Conservation (phyloP, 2,329 filamentous ascomycete species). For the Diplodia mutila region DNA sequence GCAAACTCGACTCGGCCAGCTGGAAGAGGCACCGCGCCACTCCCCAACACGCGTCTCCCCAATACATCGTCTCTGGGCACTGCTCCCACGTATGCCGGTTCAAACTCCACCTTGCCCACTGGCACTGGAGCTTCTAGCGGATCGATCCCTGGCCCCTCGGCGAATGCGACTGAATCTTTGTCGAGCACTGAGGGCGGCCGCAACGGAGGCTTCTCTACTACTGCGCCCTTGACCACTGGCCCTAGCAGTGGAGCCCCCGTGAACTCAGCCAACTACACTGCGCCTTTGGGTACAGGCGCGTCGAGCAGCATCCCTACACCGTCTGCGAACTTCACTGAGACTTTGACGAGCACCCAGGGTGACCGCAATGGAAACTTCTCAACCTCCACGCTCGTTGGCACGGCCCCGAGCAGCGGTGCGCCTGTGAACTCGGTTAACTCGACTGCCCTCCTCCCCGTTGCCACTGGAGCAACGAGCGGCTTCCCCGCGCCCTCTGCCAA, state of each 20-base stretch:
- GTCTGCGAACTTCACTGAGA: slow-evolving; percentile 28
- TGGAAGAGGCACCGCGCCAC: neutral
- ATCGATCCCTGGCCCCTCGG: neutral
- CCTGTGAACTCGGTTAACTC: slow-evolving; percentile 27
- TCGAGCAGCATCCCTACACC: slow-evolving; percentile 28
- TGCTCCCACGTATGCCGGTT: too few relatives aligned
- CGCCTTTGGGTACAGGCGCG: slow-evolving; percentile 11
- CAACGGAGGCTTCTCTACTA: slow-evolving; percentile 12
- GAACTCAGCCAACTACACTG: slow-evolving; percentile 28
- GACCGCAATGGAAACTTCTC: neutral
- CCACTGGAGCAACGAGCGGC: slow-evolving; percentile 24
- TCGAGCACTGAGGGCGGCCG: neutral
- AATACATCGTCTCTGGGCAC: too few relatives aligned
- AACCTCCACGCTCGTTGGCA: neutral
- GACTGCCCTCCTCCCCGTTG: slow-evolving; percentile 19
- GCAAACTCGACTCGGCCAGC: neutral
- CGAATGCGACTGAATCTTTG: neutral
- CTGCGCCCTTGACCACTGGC: neutral
- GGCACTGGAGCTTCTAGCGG: neutral
- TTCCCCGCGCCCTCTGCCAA: slow-evolving; percentile 28
- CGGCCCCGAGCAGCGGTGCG: neutral
- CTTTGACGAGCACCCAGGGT: slow-evolving; percentile 26
- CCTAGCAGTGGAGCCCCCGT: slow-evolving; percentile 25
- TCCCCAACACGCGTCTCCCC: too few relatives aligned
- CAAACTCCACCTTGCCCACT: neutral